These are phyloP conservation scores for Trametes hirsuta DNA, from an alignment of 1,284 basidiomycete species.

Conservation along the genomic window DNA sequence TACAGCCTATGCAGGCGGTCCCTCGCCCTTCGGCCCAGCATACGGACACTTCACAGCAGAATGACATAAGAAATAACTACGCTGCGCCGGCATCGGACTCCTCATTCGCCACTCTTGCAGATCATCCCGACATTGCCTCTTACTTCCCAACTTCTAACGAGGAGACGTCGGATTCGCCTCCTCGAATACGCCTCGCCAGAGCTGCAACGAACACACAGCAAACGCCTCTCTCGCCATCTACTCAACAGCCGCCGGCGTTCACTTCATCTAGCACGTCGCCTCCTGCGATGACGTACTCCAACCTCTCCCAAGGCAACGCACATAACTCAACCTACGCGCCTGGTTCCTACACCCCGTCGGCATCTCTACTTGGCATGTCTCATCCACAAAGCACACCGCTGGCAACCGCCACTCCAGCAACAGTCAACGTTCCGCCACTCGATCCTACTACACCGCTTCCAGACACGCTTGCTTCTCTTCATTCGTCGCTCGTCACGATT, in stretches of 20 bases:
- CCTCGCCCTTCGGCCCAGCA: neutral
- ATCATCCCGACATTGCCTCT: constrained; percentile 41
- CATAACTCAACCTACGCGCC: constrained; percentile 8
- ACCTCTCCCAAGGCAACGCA: neutral
- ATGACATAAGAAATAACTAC: constrained; percentile 15
- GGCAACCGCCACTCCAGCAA: constrained; percentile 28
- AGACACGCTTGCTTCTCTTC: constrained; percentile 58
- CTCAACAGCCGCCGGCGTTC: neutral
- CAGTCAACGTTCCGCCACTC: constrained; percentile 55
- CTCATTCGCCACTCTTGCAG: constrained; percentile 5
- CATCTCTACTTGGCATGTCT: constrained; percentile 7
- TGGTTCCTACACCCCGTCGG: constrained; percentile 10
- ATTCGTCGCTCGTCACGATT: constrained; percentile 62
- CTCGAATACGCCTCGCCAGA: constrained; percentile 14
- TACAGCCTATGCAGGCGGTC: neutral
- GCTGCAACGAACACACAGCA: constrained; percentile 1
- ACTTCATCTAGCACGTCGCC: constrained; percentile 6
- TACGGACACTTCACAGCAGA: constrained; percentile 10
- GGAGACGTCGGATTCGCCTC: constrained; percentile 2
- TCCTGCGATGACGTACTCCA: constrained; percentile 1
- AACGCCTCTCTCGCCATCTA: neutral
- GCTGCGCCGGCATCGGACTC: neutral
- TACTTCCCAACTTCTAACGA: constrained; percentile 49
- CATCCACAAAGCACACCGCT: constrained; percentile 24
- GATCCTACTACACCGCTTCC: constrained; percentile 63